Percentiles rank a stretch among this genome's conserved stretches.
These are phyloP conservation scores for Wallemia hederae DNA, from an alignment of 1,284 basidiomycete genomes.

Conservation along the genomic window DNA sequence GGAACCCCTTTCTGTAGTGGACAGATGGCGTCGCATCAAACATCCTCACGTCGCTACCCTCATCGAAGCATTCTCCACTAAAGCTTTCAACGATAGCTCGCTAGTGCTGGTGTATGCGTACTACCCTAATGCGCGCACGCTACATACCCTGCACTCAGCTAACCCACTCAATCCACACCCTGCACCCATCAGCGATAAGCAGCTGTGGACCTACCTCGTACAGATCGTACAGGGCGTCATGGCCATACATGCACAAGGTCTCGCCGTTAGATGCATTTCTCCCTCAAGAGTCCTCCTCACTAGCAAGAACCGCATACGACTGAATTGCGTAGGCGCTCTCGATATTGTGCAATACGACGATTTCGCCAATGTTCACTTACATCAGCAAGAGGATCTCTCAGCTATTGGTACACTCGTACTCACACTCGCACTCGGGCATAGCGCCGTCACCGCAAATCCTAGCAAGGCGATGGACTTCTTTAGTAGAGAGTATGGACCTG, in stretches of 20 bases:
- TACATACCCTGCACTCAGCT: constrained; percentile 33
- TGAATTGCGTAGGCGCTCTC: constrained; percentile 52
- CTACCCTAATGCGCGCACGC: constrained; percentile 53
- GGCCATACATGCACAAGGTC: constrained; percentile 47
- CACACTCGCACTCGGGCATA: constrained; percentile 40
- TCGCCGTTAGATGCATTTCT: constrained; percentile 60
- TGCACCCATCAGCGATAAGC: constrained; percentile 37
- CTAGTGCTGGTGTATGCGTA: constrained; percentile 81
- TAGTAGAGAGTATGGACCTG: constrained; percentile 40
- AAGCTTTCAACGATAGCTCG: constrained; percentile 72
- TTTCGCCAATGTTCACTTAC: neutral
- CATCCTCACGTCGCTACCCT: constrained; percentile 69
- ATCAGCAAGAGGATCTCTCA: constrained; percentile 52
- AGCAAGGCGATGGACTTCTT: constrained; percentile 52
- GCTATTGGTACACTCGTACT: constrained; percentile 65
- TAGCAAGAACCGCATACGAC: constrained; percentile 59
- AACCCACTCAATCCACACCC: constrained; percentile 5
- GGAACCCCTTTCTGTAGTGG: constrained; percentile 24
- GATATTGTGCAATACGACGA: constrained; percentile 50
- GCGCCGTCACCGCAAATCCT: constrained; percentile 31
- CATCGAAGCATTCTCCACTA: constrained; percentile 81
- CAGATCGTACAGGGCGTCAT: constrained; percentile 73
- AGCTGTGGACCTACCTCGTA: constrained; percentile 75
- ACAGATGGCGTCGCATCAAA: constrained; percentile 55
- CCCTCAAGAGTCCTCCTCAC: constrained; percentile 66